phyloP scores from a whole-genome alignment of 352 stramenopile genomes.

The Lagenidium sp. region DNA sequence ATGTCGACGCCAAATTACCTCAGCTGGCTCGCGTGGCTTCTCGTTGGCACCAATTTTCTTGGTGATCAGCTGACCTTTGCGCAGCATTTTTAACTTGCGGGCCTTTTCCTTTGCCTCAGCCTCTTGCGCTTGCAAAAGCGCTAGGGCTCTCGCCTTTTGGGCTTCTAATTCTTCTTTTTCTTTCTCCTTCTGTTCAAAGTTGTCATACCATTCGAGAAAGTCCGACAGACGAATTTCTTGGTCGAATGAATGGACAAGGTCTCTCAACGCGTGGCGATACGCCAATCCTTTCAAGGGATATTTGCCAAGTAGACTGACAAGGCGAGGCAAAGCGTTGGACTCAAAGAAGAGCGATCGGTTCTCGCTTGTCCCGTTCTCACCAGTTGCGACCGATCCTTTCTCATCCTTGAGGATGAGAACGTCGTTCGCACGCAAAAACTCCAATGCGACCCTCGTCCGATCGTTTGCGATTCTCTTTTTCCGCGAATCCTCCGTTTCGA shows the following conservation, averaged over 20 bases:
- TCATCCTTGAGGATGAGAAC: conserved; percentile 14
- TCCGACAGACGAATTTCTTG: conserved; percentile 34
- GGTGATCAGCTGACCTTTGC: conserved; percentile 21
- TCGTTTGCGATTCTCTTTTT: conserved; percentile 11
- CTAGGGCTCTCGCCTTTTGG: conserved; percentile 30
- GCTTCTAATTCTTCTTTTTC: conserved; percentile 38
- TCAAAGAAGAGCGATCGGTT: conserved; percentile 27
- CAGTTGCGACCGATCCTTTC: background rate
- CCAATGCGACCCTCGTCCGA: conserved; percentile 9
- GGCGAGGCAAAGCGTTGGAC: conserved; percentile 43
- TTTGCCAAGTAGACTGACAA: conserved; percentile 36
- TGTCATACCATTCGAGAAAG: conserved; percentile 47
- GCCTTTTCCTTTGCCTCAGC: conserved; percentile 30
- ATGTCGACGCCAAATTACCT: conserved; percentile 12
- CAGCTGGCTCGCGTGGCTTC: conserved; percentile 3
- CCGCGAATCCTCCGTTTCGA: conserved; percentile 29
- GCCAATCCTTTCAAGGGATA: conserved; percentile 42
- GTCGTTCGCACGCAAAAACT: conserved; percentile 36
- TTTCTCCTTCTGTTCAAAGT: conserved; percentile 30
- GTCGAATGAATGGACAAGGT: conserved; percentile 24
- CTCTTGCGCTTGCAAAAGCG: conserved; percentile 28
- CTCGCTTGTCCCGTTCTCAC: background rate
- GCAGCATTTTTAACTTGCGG: conserved; percentile 21
- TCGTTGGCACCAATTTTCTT: conserved; percentile 9
- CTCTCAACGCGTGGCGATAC: conserved; percentile 36